Conservation (phyloP, 2,329 filamentous ascomycete genomes). For the Apiospora aurea region DNA sequence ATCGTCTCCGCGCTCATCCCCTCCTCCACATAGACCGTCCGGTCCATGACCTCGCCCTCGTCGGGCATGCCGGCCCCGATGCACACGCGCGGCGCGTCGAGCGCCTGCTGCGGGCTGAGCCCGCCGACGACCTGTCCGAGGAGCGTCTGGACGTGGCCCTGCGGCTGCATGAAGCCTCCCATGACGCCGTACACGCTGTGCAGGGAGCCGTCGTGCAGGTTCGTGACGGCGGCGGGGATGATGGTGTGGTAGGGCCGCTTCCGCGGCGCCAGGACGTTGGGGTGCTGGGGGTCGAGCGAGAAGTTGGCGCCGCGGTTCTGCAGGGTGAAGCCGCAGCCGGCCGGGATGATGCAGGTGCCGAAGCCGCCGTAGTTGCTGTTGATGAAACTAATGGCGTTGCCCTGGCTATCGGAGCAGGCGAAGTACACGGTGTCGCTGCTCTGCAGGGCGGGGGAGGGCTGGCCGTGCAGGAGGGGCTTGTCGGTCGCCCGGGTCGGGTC, state of each 20-base stretch:
- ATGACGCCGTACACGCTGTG: constrained; percentile 94
- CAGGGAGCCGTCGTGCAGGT: constrained; percentile 73
- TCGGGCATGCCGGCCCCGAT: constrained; percentile 78
- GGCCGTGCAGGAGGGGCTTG: constrained; percentile 67
- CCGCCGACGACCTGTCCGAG: constrained; percentile 87
- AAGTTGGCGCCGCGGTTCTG: constrained; percentile 95
- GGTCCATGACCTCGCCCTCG: constrained; percentile 62
- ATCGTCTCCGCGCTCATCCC: constrained; percentile 75
- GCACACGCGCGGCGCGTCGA: constrained; percentile 91
- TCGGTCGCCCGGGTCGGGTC: constrained; percentile 66
- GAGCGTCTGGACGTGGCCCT: constrained; percentile 92
- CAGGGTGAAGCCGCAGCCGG: constrained; percentile 87
- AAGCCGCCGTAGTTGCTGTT: constrained; percentile 94
- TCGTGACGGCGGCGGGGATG: constrained; percentile 90
- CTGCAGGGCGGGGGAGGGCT: constrained; percentile 73
- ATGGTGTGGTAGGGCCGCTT: constrained; percentile 98
- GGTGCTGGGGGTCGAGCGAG: constrained; percentile 72
- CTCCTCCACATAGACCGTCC: constrained; percentile 80
- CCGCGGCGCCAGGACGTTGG: constrained; percentile 79
- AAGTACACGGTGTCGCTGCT: constrained; percentile 97
- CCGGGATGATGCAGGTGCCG: constrained; percentile 85
- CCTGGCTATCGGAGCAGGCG: constrained; percentile 77
- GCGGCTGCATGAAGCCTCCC: constrained; percentile 98
- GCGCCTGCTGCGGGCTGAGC: constrained; percentile 82
- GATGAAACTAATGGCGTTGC: constrained; percentile 95